Evolutionary conservation across 257 asterid genomes (phyloP).

Genomic region (Fraxinus cuspidata): DNA sequence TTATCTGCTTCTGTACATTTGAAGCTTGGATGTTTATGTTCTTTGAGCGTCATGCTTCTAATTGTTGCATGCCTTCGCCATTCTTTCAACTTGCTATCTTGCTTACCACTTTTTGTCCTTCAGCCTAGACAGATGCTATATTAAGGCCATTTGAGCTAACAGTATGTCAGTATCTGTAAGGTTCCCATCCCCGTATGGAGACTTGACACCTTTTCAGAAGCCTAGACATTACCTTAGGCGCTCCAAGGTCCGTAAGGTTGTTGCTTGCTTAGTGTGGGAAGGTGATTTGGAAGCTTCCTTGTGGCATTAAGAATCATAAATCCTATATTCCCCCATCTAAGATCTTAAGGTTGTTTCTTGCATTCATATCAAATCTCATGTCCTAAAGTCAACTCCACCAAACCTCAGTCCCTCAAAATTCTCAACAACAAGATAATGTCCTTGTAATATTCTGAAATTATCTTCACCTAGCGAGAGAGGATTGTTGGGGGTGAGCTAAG

Average conservation of each 20-base stretch:
- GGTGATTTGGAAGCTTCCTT: not conserved
- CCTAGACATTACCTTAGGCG: not conserved
- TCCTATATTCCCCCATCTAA: too few species aligned
- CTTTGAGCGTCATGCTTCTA: not conserved
- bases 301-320: too few species aligned
- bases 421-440: too few species aligned
- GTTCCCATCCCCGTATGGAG: not conserved
- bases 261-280: not conserved
- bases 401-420: too few species aligned
- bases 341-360: too few species aligned
- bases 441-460: too few species aligned
- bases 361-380: too few species aligned
- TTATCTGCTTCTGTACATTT: not conserved
- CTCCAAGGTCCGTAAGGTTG: not conserved
- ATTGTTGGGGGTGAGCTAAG: too few species aligned
- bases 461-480: too few species aligned
- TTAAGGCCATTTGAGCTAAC: not conserved
- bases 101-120: not conserved
- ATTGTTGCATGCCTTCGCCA: not conserved
- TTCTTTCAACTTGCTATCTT: not conserved
- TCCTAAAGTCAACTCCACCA: too few species aligned
- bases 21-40: not conserved
- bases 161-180: not conserved
- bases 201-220: not conserved
- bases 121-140: not conserved